A percentile compares a stretch with the other conserved stretches of the same genome.
phyloP scores from a whole-genome alignment of 2,329 filamentous ascomycete genomes.

The Alternaria gansuensis region DNA sequence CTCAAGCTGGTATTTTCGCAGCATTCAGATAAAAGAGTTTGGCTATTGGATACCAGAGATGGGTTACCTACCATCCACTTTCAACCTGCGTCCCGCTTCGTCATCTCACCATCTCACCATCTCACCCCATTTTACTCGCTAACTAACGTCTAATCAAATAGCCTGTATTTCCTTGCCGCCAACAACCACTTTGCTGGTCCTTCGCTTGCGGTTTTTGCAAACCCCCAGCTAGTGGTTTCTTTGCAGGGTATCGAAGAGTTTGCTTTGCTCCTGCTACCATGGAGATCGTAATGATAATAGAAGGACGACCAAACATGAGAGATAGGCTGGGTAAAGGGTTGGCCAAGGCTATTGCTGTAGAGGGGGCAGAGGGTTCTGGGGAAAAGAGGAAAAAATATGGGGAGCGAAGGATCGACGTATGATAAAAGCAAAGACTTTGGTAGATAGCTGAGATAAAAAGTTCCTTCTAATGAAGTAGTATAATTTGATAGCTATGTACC shows the following conservation, averaged over 20 bases:
- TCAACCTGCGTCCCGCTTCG: too few relatives aligned
- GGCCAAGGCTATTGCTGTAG: background rate
- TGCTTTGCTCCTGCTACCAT: background rate
- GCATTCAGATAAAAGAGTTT: too few relatives aligned
- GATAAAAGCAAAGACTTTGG: background rate
- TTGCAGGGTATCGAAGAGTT: background rate
- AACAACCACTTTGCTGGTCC: background rate
- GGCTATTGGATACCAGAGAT: too few relatives aligned
- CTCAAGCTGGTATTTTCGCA: too few relatives aligned
- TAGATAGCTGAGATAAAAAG: background rate
- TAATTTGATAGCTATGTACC: background rate
- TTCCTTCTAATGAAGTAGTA: background rate
- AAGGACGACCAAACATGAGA: background rate
- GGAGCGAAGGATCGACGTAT: background rate
- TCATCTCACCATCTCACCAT: too few relatives aligned
- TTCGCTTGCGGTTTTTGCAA: background rate
- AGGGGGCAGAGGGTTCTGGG: background rate
- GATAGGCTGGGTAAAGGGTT: background rate
- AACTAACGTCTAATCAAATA: background rate
- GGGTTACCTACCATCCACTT: too few relatives aligned
- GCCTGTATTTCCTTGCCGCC: background rate
- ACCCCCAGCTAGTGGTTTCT: background rate
- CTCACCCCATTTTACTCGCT: too few relatives aligned
- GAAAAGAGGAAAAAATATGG: background rate
- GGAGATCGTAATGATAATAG: background rate